phyloP scores from a whole-genome alignment of 805 yeast genomes.

The Candida railenensis region DNA sequence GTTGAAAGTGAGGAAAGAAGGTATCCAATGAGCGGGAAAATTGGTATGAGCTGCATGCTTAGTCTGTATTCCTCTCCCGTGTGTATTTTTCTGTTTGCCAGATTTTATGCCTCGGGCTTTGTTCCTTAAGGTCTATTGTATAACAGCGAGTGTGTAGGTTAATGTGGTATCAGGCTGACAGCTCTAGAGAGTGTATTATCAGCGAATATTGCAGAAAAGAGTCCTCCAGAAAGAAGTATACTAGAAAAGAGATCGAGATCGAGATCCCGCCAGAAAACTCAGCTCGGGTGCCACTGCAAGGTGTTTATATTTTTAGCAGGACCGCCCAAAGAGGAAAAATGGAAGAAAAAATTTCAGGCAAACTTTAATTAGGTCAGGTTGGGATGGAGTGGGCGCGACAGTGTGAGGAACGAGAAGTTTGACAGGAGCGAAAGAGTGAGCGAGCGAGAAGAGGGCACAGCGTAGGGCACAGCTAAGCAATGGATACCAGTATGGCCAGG shows the following conservation, averaged over 20 bases:
- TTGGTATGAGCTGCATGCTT: too few species aligned
- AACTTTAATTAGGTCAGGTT: background rate
- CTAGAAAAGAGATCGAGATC: background rate
- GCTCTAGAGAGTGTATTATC: too few species aligned
- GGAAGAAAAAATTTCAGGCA: background rate
- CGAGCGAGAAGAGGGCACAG: background rate
- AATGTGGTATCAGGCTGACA: too few species aligned
- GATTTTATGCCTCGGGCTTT: too few species aligned
- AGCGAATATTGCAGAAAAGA: background rate
- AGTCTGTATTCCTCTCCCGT: too few species aligned
- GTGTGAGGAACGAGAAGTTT: background rate
- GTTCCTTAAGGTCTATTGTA: too few species aligned
- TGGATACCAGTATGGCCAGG: too few species aligned
- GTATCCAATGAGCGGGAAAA: background rate
- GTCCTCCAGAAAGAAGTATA: background rate
- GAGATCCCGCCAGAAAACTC: too few species aligned
- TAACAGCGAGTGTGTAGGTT: too few species aligned
- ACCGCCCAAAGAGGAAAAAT: background rate
- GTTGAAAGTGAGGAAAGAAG: background rate
- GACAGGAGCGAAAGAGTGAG: background rate
- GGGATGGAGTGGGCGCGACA: background rate
- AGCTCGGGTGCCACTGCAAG: background rate
- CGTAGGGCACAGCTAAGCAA: too few species aligned
- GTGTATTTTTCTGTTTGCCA: too few species aligned
- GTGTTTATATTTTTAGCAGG: background rate